A percentile compares a stretch with the other conserved stretches of the same genome.
Evolutionary conservation across 2,329 filamentous ascomycete species (phyloP).

Genomic region (Aureobasidium musti): DNA sequence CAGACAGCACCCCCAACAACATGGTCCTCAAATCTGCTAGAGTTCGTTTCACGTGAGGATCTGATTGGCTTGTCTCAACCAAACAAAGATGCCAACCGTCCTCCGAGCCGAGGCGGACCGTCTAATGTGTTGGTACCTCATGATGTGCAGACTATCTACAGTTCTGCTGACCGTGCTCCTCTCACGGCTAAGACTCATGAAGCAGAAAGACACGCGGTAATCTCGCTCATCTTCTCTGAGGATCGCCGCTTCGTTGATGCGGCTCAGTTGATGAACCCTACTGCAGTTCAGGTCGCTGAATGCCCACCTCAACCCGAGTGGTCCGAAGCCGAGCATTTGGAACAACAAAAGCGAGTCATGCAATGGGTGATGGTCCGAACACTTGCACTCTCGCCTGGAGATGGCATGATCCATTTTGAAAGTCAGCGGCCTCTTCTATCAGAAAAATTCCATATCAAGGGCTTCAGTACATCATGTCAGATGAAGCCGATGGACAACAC

Average conservation of each 20-base stretch:
- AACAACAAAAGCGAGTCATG: slow-evolving; percentile 88
- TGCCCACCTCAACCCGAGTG: slow-evolving; percentile 73
- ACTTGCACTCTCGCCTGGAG: slow-evolving; percentile 82
- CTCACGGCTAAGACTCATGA: slow-evolving; percentile 75
- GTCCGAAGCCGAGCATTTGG: slow-evolving; percentile 83
- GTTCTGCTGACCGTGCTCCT: slow-evolving; percentile 23
- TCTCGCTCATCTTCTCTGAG: slow-evolving; percentile 84
- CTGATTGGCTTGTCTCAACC: slow-evolving; percentile 62
- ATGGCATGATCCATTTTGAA: slow-evolving; percentile 84
- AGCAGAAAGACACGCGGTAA: slow-evolving; percentile 74
- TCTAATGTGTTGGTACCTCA: background rate
- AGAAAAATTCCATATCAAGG: slow-evolving; percentile 84
- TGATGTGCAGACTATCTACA: slow-evolving; percentile 30
- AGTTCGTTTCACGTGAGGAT: slow-evolving; percentile 79
- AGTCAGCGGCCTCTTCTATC: slow-evolving; percentile 85
- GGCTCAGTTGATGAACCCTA: slow-evolving; percentile 78
- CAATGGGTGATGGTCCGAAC: slow-evolving; percentile 84
- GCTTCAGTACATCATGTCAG: slow-evolving; percentile 87
- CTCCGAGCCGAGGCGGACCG: background rate
- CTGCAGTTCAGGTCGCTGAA: slow-evolving; percentile 75
- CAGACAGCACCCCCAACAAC: slow-evolving; percentile 77
- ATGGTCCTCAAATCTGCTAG: slow-evolving; percentile 72
- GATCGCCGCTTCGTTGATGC: slow-evolving; percentile 89
- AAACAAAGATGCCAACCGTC: slow-evolving; percentile 34
- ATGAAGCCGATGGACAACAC: slow-evolving; percentile 92